Percentiles rank a stretch among this genome's conserved stretches.
Conservation (phyloP, 768 basidiomycete species). For the Russula foetens region DNA sequence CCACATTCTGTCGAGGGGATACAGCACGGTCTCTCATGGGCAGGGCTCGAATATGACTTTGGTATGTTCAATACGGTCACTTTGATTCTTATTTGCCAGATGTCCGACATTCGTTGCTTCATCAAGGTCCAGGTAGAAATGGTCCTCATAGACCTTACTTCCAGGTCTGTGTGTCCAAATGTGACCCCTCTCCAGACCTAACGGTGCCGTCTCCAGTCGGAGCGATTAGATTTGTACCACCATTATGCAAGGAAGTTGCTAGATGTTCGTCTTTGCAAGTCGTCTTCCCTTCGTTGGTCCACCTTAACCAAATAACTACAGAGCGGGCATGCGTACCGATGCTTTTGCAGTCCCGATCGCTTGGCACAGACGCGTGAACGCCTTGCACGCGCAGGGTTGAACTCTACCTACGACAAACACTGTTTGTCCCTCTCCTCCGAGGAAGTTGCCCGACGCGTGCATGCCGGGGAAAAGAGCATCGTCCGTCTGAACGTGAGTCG, state of each 20-base stretch:
- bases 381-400: slow-evolving; percentile 65
- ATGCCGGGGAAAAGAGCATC: slow-evolving; percentile 69
- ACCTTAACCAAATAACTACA: slow-evolving; percentile 26
- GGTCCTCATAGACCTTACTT: slow-evolving; percentile 82
- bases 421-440: slow-evolving; percentile 85
- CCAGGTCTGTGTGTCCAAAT: slow-evolving; percentile 44
- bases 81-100: neutral
- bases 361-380: slow-evolving; percentile 60
- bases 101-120: neutral
- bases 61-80: slow-evolving; percentile 40
- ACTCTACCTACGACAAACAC: slow-evolving; percentile 77
- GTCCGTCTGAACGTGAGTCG: slow-evolving; percentile 78
- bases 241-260: slow-evolving; percentile 65
- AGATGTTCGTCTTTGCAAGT: slow-evolving; percentile 40
- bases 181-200: neutral
- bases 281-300: neutral
- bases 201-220: slow-evolving; percentile 48
- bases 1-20: slow-evolving; percentile 82
- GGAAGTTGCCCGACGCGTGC: slow-evolving; percentile 66
- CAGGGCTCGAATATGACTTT: slow-evolving; percentile 85
- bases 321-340: slow-evolving; percentile 88
- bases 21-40: slow-evolving; percentile 73
- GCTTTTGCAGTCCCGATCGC: slow-evolving; percentile 80
- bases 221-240: slow-evolving; percentile 81
- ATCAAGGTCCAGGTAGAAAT: slow-evolving; percentile 66